phyloP scores from a whole-genome alignment of 1,284 basidiomycete species.

The Trichosporon coremiiforme region DNA sequence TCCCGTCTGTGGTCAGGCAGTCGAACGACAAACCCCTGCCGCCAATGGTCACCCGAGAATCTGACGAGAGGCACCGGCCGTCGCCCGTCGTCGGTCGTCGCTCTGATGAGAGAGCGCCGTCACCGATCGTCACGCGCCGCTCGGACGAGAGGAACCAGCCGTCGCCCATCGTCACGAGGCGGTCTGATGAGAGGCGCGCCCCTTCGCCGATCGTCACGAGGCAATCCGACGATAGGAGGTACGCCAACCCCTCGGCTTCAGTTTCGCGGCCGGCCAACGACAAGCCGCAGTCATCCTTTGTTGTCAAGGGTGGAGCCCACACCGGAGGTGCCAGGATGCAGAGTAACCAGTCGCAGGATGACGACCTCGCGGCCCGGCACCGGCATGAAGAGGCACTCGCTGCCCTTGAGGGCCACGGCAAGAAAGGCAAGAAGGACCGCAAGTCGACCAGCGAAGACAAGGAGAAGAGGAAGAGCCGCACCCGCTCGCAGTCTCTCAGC shows the following conservation, averaged over 20 bases:
- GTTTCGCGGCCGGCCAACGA: background rate
- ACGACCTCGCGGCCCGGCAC: background rate
- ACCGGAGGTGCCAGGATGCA: background rate
- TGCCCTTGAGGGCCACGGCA: slow-evolving; percentile 9
- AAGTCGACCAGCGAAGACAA: background rate
- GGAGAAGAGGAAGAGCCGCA: slow-evolving; percentile 21
- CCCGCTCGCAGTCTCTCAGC: slow-evolving; percentile 17
- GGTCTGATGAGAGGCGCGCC: background rate
- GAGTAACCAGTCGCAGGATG: background rate
- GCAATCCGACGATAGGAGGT: background rate
- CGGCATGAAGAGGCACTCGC: slow-evolving; percentile 3
- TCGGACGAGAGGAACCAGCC: background rate
- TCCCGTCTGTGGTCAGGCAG: background rate
- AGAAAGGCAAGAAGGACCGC: slow-evolving; percentile 3
- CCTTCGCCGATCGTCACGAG: slow-evolving; percentile 2
- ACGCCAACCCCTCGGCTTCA: background rate
- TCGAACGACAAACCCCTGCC: slow-evolving; percentile 5
- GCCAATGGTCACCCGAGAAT: background rate
- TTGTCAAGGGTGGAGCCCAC: slow-evolving; percentile 2
- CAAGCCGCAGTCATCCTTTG: background rate
- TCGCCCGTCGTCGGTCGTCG: background rate
- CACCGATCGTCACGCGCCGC: background rate
- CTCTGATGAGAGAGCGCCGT: background rate
- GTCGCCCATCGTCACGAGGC: slow-evolving; percentile 1
- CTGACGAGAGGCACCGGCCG: background rate